Evolutionary conservation across 768 basidiomycete species (phyloP).

Genomic region (Rhizopogon vulgaris): DNA sequence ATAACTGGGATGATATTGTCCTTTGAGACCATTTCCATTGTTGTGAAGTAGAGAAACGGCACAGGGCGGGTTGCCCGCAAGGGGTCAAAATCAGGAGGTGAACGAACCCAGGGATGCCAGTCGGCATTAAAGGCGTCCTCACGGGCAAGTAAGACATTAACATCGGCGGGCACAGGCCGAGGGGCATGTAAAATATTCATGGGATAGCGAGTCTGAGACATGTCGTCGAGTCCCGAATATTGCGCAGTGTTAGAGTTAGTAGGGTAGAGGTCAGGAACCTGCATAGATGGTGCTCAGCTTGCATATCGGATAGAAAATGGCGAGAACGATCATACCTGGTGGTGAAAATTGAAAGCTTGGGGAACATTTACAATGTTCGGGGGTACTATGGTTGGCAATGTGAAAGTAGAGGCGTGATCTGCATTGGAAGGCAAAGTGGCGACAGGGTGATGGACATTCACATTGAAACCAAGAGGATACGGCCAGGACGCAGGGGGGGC

Average conservation of each 20-base stretch:
- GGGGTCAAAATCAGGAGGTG: not conserved
- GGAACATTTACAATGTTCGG: no score
- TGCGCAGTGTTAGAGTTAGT: not conserved
- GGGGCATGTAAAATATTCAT: not conserved
- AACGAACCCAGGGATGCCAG: not conserved
- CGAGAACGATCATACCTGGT: no score
- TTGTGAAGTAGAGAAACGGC: slow-evolving; percentile 23
- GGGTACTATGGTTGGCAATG: no score
- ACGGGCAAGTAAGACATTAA: not conserved
- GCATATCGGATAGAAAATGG: no score
- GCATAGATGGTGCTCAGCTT: no score
- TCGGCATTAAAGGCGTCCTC: not conserved
- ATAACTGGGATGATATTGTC: not conserved
- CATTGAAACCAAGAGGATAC: no score
- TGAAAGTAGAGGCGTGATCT: no score
- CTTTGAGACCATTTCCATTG: not conserved
- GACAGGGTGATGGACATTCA: no score
- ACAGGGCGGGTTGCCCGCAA: not conserved
- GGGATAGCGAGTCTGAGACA: not conserved
- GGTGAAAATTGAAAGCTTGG: no score
- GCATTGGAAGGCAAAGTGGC: no score
- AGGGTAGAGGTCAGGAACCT: no score
- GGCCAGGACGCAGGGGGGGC: no score
- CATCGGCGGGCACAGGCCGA: not conserved
- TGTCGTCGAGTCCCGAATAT: not conserved